Evolutionary conservation across 2,329 filamentous ascomycete genomes (phyloP), one percentile per base, ranked within the genome.

Genomic region (Emmonsiellopsis sp.): DNA sequence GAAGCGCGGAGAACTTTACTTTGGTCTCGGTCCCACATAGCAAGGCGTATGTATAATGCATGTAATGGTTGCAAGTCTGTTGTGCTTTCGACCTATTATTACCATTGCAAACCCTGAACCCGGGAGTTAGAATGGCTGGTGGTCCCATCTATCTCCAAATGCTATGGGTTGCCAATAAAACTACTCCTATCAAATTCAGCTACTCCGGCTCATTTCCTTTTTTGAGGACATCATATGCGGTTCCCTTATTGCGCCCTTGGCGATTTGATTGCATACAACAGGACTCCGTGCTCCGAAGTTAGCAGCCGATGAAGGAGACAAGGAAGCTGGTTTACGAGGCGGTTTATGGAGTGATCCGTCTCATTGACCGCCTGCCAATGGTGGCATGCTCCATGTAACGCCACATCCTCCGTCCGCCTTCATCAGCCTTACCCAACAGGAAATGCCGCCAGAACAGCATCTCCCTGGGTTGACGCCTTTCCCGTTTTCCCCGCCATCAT

Each of bases 351-450:
- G 5, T 27, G 6, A 17, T 40, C n/a, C 13, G 13, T 40, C 31
- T 49, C 9, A 46, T 52, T 52, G 50, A 52, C 50, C 50, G 42
- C 50, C 42, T 31, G 13, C 14, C n/a, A 51, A 44, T 43, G 37
- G 14, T 11, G 37, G 37, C 11, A 10, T 44, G 10, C 33, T 31
- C 10, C 14, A 46, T 39, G 39, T 40, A 40, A 32, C 50, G 50
- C 42, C 42, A 52, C 50, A 46, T 46, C 32, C 7, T 36, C 40
- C 31, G 10, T 39, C 42, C n/a, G 4, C 11, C 14, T 36, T 34
- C 34, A 42, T 52, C 50, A 52, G 50, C 50, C 50, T 52, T 52
- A 45, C 32, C 34, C 42, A 46, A 42, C 49, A 13, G 42, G 31
- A 31, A 27, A 11, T 44, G 14, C 13, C 45, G 39, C 39, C 17